phyloP scores from a whole-genome alignment of 75 land plant species.

The Selaginella tamariscina region DNA sequence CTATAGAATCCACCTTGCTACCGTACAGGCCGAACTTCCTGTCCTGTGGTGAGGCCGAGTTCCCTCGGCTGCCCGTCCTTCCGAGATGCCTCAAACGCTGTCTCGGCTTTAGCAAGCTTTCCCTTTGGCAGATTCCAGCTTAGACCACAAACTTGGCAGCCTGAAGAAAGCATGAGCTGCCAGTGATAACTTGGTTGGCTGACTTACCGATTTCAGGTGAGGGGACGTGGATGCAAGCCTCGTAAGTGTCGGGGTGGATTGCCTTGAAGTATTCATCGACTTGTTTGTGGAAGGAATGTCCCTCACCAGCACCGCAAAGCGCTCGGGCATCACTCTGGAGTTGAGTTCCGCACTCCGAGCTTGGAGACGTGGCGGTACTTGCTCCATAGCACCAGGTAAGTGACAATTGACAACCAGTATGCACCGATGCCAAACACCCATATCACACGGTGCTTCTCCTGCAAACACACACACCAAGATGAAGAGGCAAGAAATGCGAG shows the following conservation, averaged over 20 bases:
- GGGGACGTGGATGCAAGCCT: slow-evolving; percentile 49
- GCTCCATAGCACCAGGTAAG: slow-evolving; percentile 55
- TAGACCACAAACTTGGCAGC: slow-evolving; percentile 45
- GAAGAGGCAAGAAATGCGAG: background rate
- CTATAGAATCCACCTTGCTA: slow-evolving; percentile 57
- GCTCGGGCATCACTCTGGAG: slow-evolving; percentile 43
- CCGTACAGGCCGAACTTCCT: slow-evolving; percentile 60
- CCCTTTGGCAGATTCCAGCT: slow-evolving; percentile 50
- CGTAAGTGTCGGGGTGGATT: slow-evolving; percentile 76
- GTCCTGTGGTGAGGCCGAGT: slow-evolving; percentile 49
- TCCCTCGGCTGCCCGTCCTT: slow-evolving; percentile 32
- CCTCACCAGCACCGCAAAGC: slow-evolving; percentile 55
- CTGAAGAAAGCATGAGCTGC: slow-evolving; percentile 12
- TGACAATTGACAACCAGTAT: slow-evolving; percentile 61
- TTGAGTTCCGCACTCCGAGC: slow-evolving; percentile 44
- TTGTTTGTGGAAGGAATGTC: slow-evolving; percentile 55
- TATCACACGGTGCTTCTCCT: slow-evolving; percentile 31
- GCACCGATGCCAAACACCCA: slow-evolving; percentile 55
- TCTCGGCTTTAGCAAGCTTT: slow-evolving; percentile 61
- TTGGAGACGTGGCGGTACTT: slow-evolving; percentile 57
- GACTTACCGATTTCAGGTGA: slow-evolving; percentile 1
- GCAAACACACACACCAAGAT: background rate
- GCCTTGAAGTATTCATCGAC: slow-evolving; percentile 63
- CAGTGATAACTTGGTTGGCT: slow-evolving; percentile 3
- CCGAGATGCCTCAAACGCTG: slow-evolving; percentile 39